These are phyloP conservation scores for Cercospora canescens DNA, from an alignment of 2,329 filamentous ascomycete genomes.

Conservation along the genomic window DNA sequence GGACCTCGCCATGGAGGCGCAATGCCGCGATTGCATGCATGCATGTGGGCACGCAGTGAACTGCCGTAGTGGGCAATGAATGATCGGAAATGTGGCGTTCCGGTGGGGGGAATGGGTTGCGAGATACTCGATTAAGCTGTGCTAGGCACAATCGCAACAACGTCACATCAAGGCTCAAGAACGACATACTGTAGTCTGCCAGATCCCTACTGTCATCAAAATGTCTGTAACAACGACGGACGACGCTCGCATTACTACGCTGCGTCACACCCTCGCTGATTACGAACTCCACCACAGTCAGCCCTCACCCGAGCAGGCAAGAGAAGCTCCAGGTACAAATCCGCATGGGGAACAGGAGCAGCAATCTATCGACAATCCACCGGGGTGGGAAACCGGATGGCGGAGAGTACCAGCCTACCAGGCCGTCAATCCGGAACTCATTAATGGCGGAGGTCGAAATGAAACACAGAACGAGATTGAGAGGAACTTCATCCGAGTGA, in stretches of 20 bases:
- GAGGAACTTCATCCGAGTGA: constrained; percentile 49
- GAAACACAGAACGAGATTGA: constrained; percentile 48
- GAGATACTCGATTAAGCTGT: neutral
- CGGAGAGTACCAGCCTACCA: constrained; percentile 51
- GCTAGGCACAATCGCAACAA: neutral
- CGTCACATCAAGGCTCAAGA: neutral
- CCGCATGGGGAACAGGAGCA: constrained; percentile 23
- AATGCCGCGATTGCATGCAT: neutral
- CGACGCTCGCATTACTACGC: constrained; percentile 40
- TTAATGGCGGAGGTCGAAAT: constrained; percentile 42
- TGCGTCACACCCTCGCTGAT: constrained; percentile 43
- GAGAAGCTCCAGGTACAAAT: constrained; percentile 35
- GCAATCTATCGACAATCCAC: constrained; percentile 30
- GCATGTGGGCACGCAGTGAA: neutral
- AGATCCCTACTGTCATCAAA: too few relatives aligned
- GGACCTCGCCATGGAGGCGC: neutral
- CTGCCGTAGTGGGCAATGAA: neutral
- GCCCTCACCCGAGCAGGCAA: constrained; percentile 24
- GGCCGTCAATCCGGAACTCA: constrained; percentile 46
- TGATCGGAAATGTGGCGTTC: constrained; percentile 1
- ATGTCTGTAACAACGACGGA: constrained; percentile 50
- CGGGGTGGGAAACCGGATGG: constrained; percentile 51
- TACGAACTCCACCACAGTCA: constrained; percentile 49
- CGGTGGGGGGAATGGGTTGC: neutral
- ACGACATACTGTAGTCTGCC: too few relatives aligned